Evolutionary conservation across 148 eudicot genomes (phyloP), one percentile per base, ranked within the genome.

Genomic region (Diospyros kaki): DNA sequence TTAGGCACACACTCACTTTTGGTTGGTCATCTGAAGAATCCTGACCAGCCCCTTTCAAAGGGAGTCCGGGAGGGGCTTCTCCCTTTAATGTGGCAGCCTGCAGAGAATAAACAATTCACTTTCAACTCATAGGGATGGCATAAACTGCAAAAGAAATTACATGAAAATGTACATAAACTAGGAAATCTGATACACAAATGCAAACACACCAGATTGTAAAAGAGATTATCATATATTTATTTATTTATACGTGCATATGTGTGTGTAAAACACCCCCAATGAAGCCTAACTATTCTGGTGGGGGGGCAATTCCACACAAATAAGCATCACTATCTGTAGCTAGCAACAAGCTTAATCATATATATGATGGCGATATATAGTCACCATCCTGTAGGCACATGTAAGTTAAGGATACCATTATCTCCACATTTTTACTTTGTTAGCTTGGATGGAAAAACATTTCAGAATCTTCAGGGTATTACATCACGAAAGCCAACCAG

Each of bases 41-140:
- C 73, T 92, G 98, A 61, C 96, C 94, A 75, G 98, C 85, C 64
- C 98, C 98, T 83, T 89, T 95, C 68, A 95, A 77, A 83, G 98
- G 96, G 77, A 95, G 90, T 61, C 98, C 98, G 76, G 89, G 90
- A 60, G 98, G 98, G 15, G 98, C 92, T 88, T 92, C 97, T 68
- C 98, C 98, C 80, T 95, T 95, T 76, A 95, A 87, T 77, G 98
- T 95, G 83, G 98, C 97, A 74, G 97, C 97, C 98, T 95, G 83
- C 65, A 73, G 41, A 68, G 63, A 6, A 72, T 18, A 45, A 45
- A 18, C 53, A 60, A 2, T 4, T 46, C 55, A 64, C 45, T 39
- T 77, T 10, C 41, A 43, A 14, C 65, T 66, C 10, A 61, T 39
- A 59, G 50, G 15, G 72, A 62, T 73, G 55, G 18, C 28, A 7